phyloP scores from a whole-genome alignment of 257 asterid species.

The Catharanthus roseus region DNA sequence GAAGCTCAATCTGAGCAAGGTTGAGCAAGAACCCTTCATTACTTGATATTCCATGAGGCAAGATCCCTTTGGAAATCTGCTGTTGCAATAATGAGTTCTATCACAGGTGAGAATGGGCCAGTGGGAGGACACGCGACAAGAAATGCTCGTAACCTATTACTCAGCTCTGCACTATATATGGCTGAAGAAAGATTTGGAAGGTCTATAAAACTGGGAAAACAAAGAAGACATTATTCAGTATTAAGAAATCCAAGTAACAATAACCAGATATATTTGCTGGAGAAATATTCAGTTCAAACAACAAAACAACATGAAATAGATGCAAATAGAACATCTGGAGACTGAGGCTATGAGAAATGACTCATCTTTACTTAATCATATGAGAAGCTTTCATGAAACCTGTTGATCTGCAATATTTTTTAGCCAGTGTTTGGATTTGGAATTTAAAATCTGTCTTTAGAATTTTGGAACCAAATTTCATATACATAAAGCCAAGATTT shows the following conservation, averaged over 20 bases:
- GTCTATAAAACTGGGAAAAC: slow-evolving; percentile 63
- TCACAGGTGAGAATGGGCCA: slow-evolving; percentile 69
- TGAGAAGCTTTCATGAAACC: neutral
- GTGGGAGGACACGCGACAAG: slow-evolving; percentile 83
- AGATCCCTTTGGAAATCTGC: slow-evolving; percentile 93
- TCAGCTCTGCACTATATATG: slow-evolving; percentile 79
- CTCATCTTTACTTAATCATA: neutral
- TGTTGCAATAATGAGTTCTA: slow-evolving; percentile 68
- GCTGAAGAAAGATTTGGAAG: slow-evolving; percentile 83
- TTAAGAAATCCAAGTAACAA: slow-evolving; percentile 1
- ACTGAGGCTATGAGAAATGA: neutral
- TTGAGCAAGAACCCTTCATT: slow-evolving; percentile 9
- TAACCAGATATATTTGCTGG: too few species aligned
- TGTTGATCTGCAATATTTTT: neutral
- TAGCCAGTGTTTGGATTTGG: neutral
- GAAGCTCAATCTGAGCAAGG: neutral
- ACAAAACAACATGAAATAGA: neutral
- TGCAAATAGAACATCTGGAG: neutral
- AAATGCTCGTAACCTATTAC: slow-evolving; percentile 63
- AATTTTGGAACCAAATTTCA: too few species aligned
- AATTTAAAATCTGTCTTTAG: neutral
- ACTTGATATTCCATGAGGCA: slow-evolving; percentile 74
- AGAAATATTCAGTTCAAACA: neutral
- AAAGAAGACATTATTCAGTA: slow-evolving; percentile 20
- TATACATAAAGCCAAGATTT: too few species aligned